A percentile compares a stretch with the other conserved stretches of the same genome.
phyloP scores from a whole-genome alignment of 75 land plant genomes.

The Cunninghamia lanceolata region DNA sequence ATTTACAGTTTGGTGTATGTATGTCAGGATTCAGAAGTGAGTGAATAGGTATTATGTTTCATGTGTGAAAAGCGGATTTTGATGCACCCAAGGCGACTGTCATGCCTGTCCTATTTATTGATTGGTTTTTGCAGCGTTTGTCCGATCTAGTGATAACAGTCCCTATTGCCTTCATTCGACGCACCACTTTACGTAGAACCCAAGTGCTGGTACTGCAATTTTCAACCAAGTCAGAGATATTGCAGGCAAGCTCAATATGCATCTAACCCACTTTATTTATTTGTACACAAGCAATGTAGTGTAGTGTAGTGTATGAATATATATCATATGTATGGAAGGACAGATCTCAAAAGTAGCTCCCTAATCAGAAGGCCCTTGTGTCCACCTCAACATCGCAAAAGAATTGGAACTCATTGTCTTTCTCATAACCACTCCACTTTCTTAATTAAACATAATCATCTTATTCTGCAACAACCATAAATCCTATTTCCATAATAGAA shows the following conservation, averaged over 20 bases:
- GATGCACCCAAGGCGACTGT: neutral
- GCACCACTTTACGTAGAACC: conserved; percentile 3
- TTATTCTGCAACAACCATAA: too few relatives aligned
- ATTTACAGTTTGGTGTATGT: too few relatives aligned
- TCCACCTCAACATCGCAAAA: too few relatives aligned
- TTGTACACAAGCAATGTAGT: neutral
- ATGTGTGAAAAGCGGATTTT: neutral
- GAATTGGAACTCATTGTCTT: too few relatives aligned
- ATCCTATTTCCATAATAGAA: too few relatives aligned
- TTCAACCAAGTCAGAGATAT: neutral
- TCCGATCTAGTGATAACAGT: neutral
- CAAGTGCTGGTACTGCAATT: neutral
- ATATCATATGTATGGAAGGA: too few relatives aligned
- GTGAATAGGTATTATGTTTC: too few relatives aligned
- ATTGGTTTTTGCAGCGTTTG: neutral
- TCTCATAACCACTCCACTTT: too few relatives aligned
- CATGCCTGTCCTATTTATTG: neutral
- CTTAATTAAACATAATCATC: too few relatives aligned
- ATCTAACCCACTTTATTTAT: neutral
- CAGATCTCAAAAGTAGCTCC: too few relatives aligned
- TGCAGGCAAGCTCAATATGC: neutral
- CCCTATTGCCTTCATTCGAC: neutral
- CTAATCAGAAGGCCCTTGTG: too few relatives aligned
- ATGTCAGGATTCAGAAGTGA: too few relatives aligned
- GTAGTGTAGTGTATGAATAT: neutral